phyloP scores from a whole-genome alignment of 805 yeast species.

The Torulaspora microellipsoides region DNA sequence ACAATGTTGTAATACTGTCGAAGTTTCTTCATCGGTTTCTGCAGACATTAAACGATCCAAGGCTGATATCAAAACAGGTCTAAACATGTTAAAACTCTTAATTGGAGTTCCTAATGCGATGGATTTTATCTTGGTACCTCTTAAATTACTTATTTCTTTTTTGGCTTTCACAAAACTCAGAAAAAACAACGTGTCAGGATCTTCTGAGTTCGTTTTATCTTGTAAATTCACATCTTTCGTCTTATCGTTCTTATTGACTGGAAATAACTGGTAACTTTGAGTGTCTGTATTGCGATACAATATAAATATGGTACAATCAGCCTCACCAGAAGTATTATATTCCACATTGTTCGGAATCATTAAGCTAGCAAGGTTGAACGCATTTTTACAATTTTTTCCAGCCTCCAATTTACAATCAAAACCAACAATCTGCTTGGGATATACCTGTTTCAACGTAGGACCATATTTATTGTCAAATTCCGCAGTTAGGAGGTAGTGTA shows the following conservation, averaged over 20 bases:
- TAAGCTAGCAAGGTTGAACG: conserved; percentile 43
- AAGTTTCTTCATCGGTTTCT: conserved; percentile 8
- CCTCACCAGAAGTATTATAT: conserved; percentile 41
- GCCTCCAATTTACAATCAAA: conserved; percentile 30
- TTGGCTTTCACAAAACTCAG: conserved; percentile 53
- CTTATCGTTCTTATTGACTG: conserved; percentile 20
- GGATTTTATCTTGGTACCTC: conserved; percentile 60
- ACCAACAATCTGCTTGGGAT: conserved; percentile 45
- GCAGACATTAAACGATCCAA: conserved; percentile 37
- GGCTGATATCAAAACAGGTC: conserved; percentile 52
- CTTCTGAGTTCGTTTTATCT: not conserved
- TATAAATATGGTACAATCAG: conserved; percentile 55
- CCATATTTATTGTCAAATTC: conserved; percentile 80
- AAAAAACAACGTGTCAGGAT: conserved; percentile 45
- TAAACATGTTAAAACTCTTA: conserved; percentile 50
- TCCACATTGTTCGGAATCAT: conserved; percentile 63
- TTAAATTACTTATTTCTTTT: conserved; percentile 38
- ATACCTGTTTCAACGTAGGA: conserved; percentile 56
- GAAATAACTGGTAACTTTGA: conserved; percentile 24
- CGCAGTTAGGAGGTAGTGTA: conserved; percentile 59
- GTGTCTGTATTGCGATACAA: conserved; percentile 39
- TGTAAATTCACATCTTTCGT: not conserved
- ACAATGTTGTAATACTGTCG: conserved; percentile 19
- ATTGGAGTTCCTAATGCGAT: conserved; percentile 54
- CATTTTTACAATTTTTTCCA: conserved; percentile 13